These are phyloP conservation scores for Clavariopsis aquatica DNA, from an alignment of 495 filamentous ascomycete genomes.

Conservation along the genomic window DNA sequence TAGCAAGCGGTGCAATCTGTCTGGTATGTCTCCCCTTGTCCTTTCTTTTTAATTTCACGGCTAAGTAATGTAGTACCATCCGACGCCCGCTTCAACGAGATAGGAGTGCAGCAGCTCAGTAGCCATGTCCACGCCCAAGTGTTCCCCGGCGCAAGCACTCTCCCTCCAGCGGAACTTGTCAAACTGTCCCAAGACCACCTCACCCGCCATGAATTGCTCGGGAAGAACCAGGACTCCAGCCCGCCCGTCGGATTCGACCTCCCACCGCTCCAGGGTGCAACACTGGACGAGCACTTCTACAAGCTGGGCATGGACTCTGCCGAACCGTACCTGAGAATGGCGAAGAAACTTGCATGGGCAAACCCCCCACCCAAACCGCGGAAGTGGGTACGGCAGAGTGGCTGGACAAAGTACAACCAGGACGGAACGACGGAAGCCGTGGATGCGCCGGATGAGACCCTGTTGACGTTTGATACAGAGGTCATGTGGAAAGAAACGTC, in stretches of 20 bases:
- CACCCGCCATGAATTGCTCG: slow-evolving; percentile 80
- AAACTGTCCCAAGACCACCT: slow-evolving; percentile 80
- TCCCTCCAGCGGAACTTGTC: slow-evolving; percentile 68
- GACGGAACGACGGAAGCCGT: slow-evolving; percentile 73
- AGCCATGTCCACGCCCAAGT: slow-evolving; percentile 78
- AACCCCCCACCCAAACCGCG: slow-evolving; percentile 72
- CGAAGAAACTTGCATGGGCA: slow-evolving; percentile 68
- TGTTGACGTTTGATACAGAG: slow-evolving; percentile 93
- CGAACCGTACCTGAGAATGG: slow-evolving; percentile 78
- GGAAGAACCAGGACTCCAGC: slow-evolving; percentile 77
- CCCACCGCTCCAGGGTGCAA: slow-evolving; percentile 72
- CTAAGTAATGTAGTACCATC: slow-evolving; percentile 51
- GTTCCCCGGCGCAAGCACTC: slow-evolving; percentile 62
- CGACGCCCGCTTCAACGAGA: slow-evolving; percentile 76
- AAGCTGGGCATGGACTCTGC: slow-evolving; percentile 84
- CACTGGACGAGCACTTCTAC: slow-evolving; percentile 93
- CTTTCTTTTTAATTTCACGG: too few relatives aligned
- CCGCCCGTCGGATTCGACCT: slow-evolving; percentile 83
- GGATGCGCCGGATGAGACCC: slow-evolving; percentile 72
- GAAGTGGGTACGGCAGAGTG: slow-evolving; percentile 76
- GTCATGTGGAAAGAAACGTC: slow-evolving; percentile 91
- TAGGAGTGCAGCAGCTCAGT: slow-evolving; percentile 92
- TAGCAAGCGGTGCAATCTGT: slow-evolving; percentile 6
- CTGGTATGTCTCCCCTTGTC: slow-evolving; percentile 8
- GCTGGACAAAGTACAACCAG: slow-evolving; percentile 88